phyloP scores from a whole-genome alignment of 306 rosid genomes.

The Gynostemma pentaphyllum region DNA sequence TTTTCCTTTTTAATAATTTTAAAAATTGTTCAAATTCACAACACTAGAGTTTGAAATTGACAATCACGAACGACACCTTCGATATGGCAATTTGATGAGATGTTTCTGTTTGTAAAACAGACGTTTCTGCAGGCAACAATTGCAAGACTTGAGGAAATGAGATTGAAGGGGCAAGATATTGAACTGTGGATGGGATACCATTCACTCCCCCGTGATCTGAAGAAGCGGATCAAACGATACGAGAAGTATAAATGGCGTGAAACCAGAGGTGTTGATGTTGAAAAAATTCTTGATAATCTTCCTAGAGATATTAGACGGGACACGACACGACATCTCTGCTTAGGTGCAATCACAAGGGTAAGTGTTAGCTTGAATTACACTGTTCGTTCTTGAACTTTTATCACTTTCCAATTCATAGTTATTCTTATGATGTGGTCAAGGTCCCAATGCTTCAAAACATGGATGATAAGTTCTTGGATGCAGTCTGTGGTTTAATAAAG shows the following conservation, averaged over 20 bases:
- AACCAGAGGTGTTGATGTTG: conserved; percentile 7
- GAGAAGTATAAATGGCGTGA: conserved; percentile 5
- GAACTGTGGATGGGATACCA: conserved; percentile 16
- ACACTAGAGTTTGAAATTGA: neutral
- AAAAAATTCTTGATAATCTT: conserved; percentile 4
- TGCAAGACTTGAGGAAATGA: conserved; percentile 35
- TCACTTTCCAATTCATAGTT: too few relatives aligned
- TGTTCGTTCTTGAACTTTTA: neutral
- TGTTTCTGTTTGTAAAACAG: conserved; percentile 18
- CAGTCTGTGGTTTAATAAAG: conserved; percentile 1
- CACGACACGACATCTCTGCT: conserved; percentile 48
- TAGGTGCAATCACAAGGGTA: conserved; percentile 42
- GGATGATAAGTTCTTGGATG: conserved; percentile 7
- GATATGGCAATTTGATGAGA: neutral
- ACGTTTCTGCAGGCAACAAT: conserved; percentile 54
- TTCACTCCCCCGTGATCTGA: conserved; percentile 1
- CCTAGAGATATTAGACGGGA: neutral
- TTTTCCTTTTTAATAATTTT: too few relatives aligned
- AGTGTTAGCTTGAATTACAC: neutral
- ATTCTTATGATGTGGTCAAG: too few relatives aligned
- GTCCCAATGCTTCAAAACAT: conserved; percentile 5
- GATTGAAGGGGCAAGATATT: conserved; percentile 13
- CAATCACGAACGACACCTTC: too few relatives aligned
- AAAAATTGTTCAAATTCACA: neutral
- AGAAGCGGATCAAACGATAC: conserved; percentile 8